Conservation (phyloP, 331 rosid species). For the Quercus tomentella region DNA sequence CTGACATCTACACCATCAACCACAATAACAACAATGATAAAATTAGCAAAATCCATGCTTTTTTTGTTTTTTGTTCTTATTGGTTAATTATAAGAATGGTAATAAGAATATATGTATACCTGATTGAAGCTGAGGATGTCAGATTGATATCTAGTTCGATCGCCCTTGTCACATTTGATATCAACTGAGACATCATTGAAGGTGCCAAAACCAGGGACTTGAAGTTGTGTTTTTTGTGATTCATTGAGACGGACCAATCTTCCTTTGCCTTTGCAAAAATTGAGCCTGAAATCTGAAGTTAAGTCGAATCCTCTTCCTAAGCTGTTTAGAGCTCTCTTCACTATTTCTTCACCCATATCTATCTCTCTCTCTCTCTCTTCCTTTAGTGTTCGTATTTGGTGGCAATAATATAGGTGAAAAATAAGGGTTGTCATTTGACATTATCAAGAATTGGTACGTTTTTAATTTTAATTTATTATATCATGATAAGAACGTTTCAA, state of each 20-base stretch:
- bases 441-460: too few species aligned
- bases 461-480: too few species aligned
- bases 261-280: constrained; percentile 68
- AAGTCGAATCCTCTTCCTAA: constrained; percentile 89
- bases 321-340: constrained; percentile 48
- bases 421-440: too few species aligned
- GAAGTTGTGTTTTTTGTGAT: constrained; percentile 22
- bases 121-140: constrained; percentile 67
- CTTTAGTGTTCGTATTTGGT: background rate
- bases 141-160: constrained; percentile 63
- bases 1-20: constrained; percentile 63
- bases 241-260: constrained; percentile 57
- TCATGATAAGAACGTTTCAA: background rate
- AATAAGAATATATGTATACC: constrained; percentile 18
- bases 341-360: constrained; percentile 21
- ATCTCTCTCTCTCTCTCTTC: background rate
- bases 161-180: constrained; percentile 87
- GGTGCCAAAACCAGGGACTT: constrained; percentile 56
- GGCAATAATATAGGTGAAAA: background rate
- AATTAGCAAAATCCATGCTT: background rate
- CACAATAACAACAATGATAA: background rate
- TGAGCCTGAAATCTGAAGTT: constrained; percentile 81
- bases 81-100: too few species aligned
- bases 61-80: too few species aligned
- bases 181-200: constrained; percentile 51